Conservation (phyloP, 768 basidiomycete species). For the Rhizopogon roseolus region DNA sequence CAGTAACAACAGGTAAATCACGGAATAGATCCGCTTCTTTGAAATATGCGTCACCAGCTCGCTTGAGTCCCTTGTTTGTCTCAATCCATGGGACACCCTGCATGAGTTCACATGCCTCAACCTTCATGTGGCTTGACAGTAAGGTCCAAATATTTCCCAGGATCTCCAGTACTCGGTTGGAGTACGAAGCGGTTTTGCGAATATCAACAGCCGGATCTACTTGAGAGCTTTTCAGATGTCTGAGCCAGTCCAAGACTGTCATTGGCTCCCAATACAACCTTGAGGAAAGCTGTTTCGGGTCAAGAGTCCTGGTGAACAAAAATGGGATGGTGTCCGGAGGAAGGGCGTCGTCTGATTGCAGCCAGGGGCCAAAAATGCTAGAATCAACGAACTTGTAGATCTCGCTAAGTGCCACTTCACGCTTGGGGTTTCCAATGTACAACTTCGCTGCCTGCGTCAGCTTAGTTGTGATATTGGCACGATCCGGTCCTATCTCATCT, state of each 20-base stretch:
- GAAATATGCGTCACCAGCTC: constrained; percentile 74
- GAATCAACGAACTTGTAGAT: constrained; percentile 69
- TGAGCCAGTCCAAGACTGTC: constrained; percentile 65
- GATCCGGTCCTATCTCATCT: constrained; percentile 3
- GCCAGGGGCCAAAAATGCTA: constrained; percentile 42
- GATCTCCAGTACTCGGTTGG: constrained; percentile 64
- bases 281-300: constrained; percentile 39
- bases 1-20: constrained; percentile 69
- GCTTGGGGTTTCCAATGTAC: background rate
- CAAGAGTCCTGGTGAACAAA: constrained; percentile 52
- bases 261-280: constrained; percentile 81
- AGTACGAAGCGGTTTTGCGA: constrained; percentile 55
- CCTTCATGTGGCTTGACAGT: constrained; percentile 44
- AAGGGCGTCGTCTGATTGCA: constrained; percentile 70
- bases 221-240: constrained; percentile 46
- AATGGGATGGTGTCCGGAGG: constrained; percentile 71
- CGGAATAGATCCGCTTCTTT: constrained; percentile 78
- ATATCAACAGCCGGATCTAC: constrained; percentile 55
- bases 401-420: constrained; percentile 51
- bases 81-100: constrained; percentile 58
- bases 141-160: constrained; percentile 52
- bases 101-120: constrained; percentile 43
- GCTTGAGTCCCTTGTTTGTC: constrained; percentile 66
- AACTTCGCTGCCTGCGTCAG: background rate
- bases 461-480: background rate